Base-by-base conservation (phyloP, 2,329 filamentous ascomycete species). In the Neurospora crassa region DNA sequence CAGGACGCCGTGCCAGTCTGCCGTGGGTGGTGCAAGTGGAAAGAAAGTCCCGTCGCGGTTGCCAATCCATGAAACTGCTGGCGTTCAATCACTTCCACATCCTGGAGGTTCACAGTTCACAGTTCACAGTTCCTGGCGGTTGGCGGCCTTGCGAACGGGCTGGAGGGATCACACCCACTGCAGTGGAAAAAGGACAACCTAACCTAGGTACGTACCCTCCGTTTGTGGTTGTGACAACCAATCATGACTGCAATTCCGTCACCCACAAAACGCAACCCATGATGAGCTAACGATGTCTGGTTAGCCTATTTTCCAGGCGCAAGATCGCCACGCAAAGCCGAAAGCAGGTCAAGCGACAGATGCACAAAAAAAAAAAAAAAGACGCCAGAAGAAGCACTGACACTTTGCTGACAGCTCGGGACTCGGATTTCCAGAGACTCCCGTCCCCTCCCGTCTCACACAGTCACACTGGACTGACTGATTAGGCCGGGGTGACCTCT, bases 261-360 rank as follows among this genome's bases (percentile, higher is more conserved):
- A 11, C 47, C 24, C 47, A 24, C 45, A 53, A 24, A 59, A 34
- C 14, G 14, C 24, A 59, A 3, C 53, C 14, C 68, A 45, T 45
- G 37, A 63, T 18, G 40, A 8, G 18, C 70, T 69, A 71, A 12
- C 70, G 6, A 24, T 53, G 29, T 20, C 1, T 18, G 67, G 43
- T 67, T 71, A 69, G 70, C 5, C 10, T 1, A 24, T 41, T 41
- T 20, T 45, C 2, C n/a, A 43, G 34, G 43, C 40, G 12, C 37
- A 45, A 40, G 69, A 70, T 70, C 59, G 69, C 69, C 69, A 68
- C 69, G 63, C 63, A 67, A 68, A 45, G 45, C 20, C 24, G 41
- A 67, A 68, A 45, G 45, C 20, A 40, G 41, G 69, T 67, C n/a
- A n/a, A n/a, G 69, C 69, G 45, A 70, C 69, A 63, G 24, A 59